These are phyloP conservation scores for Ciborinia camelliae DNA, from an alignment of 2,329 filamentous ascomycete genomes.

Conservation along the genomic window DNA sequence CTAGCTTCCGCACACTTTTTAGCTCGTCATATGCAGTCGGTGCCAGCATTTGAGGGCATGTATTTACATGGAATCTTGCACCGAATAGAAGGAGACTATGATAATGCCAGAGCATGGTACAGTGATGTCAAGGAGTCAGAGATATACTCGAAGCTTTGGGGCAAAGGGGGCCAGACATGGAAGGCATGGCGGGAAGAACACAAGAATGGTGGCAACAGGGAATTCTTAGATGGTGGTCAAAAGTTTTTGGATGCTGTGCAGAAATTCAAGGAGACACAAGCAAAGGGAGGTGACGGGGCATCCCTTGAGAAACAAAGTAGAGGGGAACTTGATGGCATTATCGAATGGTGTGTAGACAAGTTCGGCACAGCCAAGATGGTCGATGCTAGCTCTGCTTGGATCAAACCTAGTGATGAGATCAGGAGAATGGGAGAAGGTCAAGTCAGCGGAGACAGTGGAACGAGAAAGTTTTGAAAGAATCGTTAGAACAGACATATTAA, in stretches of 20 bases:
- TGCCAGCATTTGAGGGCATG: conserved; percentile 50
- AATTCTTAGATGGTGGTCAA: conserved; percentile 39
- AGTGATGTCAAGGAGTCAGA: conserved; percentile 42
- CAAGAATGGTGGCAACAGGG: neutral
- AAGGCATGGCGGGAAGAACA: conserved; percentile 11
- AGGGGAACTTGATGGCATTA: conserved; percentile 42
- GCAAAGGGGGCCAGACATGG: conserved; percentile 21
- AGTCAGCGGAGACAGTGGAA: conserved; percentile 22
- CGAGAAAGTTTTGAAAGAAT: conserved; percentile 22
- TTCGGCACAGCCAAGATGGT: conserved; percentile 43
- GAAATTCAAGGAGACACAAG: conserved; percentile 18
- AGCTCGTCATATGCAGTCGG: conserved; percentile 49
- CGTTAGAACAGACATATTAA: conserved; percentile 14
- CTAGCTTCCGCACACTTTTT: conserved; percentile 51
- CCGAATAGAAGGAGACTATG: conserved; percentile 48
- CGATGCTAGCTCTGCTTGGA: conserved; percentile 42
- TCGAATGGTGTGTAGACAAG: conserved; percentile 44
- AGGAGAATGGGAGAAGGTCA: conserved; percentile 20
- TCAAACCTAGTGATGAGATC: conserved; percentile 23
- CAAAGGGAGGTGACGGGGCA: conserved; percentile 13
- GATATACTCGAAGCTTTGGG: conserved; percentile 39
- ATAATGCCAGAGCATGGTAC: conserved; percentile 49
- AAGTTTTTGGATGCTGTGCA: conserved; percentile 41
- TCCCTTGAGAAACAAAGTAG: conserved; percentile 36
- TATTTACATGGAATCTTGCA: conserved; percentile 50